These are phyloP conservation scores for Monosporozyma servazzii DNA, from an alignment of 805 yeast species.

Conservation along the genomic window DNA sequence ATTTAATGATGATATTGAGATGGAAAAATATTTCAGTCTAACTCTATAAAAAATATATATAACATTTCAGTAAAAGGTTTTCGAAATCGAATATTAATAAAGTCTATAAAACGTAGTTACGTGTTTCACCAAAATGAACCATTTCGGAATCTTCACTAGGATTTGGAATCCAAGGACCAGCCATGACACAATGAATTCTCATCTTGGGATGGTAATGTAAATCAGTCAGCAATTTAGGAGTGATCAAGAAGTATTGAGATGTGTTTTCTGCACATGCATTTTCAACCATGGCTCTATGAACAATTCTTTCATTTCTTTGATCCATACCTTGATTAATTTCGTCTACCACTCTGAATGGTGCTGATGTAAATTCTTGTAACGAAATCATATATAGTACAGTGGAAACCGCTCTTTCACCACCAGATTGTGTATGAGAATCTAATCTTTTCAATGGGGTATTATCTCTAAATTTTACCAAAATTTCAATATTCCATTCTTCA, in stretches of 20 bases:
- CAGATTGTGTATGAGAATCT: conserved; percentile 87
- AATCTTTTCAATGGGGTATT: conserved; percentile 58
- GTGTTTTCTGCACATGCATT: conserved; percentile 58
- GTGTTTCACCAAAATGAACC: conserved; percentile 32
- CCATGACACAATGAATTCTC: conserved; percentile 79
- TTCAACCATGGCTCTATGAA: conserved; percentile 77
- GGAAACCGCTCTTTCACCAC: conserved; percentile 95
- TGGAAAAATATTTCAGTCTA: neutral
- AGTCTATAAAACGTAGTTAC: conserved; percentile 2
- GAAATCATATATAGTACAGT: conserved; percentile 87
- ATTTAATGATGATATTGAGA: neutral
- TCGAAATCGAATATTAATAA: neutral
- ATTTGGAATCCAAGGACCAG: conserved; percentile 41
- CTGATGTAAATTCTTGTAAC: conserved; percentile 74
- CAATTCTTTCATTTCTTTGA: conserved; percentile 77
- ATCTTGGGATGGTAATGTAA: conserved; percentile 68
- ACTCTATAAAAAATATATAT: neutral
- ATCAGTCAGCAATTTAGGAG: conserved; percentile 80
- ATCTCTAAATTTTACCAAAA: conserved; percentile 79
- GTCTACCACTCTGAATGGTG: conserved; percentile 93
- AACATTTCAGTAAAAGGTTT: neutral
- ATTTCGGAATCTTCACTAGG: conserved; percentile 26
- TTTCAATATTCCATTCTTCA: conserved; percentile 74
- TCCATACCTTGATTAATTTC: conserved; percentile 99
- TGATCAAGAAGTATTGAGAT: conserved; percentile 84